Evolutionary conservation across 495 filamentous ascomycete genomes (phyloP).

Genomic region (Terfezia boudieri): DNA sequence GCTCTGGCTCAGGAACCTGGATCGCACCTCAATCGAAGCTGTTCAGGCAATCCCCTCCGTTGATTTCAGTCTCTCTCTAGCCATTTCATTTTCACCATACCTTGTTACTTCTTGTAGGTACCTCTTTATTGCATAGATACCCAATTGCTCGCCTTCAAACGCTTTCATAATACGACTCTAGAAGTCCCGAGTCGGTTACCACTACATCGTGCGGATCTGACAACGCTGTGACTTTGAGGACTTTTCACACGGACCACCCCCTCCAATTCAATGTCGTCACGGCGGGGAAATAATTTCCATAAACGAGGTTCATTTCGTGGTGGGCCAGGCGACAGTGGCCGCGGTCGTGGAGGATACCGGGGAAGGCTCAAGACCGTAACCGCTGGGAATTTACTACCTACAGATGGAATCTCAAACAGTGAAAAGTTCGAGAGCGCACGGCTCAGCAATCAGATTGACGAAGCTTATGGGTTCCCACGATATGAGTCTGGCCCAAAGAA

Average conservation of each 20-base stretch:
- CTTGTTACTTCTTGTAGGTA: too few relatives aligned
- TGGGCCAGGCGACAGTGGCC: background rate
- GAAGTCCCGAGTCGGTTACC: too few relatives aligned
- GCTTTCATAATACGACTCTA: too few relatives aligned
- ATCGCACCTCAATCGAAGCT: too few relatives aligned
- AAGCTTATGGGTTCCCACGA: constrained; percentile 75
- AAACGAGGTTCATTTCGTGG: background rate
- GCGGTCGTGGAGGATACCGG: background rate
- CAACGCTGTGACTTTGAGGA: too few relatives aligned
- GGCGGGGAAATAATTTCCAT: background rate
- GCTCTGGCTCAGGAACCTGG: background rate
- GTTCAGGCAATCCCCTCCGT: too few relatives aligned
- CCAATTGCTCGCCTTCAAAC: too few relatives aligned
- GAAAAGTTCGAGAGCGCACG: constrained; percentile 62
- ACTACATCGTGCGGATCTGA: too few relatives aligned
- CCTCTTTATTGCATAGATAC: too few relatives aligned
- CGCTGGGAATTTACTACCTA: constrained; percentile 44
- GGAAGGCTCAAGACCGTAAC: constrained; percentile 47
- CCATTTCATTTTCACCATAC: too few relatives aligned
- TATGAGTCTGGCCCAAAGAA: constrained; percentile 75
- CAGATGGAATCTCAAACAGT: constrained; percentile 69
- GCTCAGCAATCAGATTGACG: constrained; percentile 78
- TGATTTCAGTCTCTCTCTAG: too few relatives aligned
- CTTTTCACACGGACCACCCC: too few relatives aligned
- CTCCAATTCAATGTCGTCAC: background rate